phyloP scores from a whole-genome alignment of 2,329 filamentous ascomycete species.

The Nemania serpens region DNA sequence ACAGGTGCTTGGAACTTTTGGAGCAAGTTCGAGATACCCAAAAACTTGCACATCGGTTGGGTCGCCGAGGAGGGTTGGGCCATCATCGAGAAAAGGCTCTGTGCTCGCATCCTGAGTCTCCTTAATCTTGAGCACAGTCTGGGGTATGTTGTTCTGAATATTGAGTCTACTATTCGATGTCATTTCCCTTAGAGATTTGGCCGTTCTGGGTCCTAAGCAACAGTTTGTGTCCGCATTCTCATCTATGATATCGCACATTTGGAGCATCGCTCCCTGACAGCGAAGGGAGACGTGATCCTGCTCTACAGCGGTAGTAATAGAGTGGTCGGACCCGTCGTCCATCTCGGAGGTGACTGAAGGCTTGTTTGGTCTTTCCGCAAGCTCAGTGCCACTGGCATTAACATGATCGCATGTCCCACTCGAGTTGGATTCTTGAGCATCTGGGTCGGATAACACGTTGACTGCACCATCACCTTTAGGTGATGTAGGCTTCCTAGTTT shows the following conservation, averaged over 20 bases:
- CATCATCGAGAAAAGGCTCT: constrained; percentile 28
- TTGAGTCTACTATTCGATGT: constrained; percentile 7
- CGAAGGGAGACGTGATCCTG: neutral
- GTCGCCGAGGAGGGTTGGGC: constrained; percentile 33
- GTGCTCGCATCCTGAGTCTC: neutral
- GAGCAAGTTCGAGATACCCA: neutral
- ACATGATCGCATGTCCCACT: neutral
- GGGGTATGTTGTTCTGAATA: neutral
- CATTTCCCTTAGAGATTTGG: constrained; percentile 5
- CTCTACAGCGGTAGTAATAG: neutral
- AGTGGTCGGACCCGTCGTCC: neutral
- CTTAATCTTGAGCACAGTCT: constrained; percentile 20
- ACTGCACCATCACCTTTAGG: constrained; percentile 16
- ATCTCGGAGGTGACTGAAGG: neutral
- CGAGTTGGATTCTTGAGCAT: neutral
- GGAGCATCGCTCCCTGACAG: neutral
- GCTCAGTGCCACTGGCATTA: neutral
- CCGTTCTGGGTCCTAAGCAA: neutral
- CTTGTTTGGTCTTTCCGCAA: neutral
- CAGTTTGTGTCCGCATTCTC: neutral
- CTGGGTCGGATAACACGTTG: neutral
- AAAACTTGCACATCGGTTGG: constrained; percentile 27
- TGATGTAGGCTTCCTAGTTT: constrained; percentile 26
- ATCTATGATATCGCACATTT: neutral
- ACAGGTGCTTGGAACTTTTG: neutral